phyloP scores from a whole-genome alignment of 495 filamentous ascomycete genomes.

The Copromyces sp. region DNA sequence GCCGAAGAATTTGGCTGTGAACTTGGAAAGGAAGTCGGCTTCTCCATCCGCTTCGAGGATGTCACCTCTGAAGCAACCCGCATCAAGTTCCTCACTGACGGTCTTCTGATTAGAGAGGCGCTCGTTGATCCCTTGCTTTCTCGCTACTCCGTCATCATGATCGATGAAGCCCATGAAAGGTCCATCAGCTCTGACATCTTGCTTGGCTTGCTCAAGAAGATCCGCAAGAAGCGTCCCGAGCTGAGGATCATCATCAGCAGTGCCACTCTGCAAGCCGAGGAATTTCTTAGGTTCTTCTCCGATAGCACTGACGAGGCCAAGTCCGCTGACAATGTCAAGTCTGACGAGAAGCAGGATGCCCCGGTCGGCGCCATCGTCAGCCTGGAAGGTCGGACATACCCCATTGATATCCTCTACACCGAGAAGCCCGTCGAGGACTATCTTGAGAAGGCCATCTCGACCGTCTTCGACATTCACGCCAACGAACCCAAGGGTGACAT shows the following conservation, averaged over 20 bases:
- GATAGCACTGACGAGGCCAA: slow-evolving; percentile 33
- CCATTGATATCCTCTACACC: slow-evolving; percentile 81
- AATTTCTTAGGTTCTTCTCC: slow-evolving; percentile 76
- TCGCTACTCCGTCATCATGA: slow-evolving; percentile 94
- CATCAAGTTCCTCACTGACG: slow-evolving; percentile 97
- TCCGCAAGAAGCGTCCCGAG: slow-evolving; percentile 69
- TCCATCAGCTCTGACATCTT: slow-evolving; percentile 91
- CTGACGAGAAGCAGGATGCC: slow-evolving; percentile 27
- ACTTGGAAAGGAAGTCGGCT: slow-evolving; percentile 89
- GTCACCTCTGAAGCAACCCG: slow-evolving; percentile 75
- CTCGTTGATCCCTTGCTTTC: slow-evolving; percentile 87
- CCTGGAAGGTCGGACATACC: slow-evolving; percentile 83
- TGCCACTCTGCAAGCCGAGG: slow-evolving; percentile 86
- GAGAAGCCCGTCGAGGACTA: slow-evolving; percentile 79
- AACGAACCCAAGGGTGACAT: slow-evolving; percentile 85
- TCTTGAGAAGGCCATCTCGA: slow-evolving; percentile 74
- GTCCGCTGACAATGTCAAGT: slow-evolving; percentile 31
- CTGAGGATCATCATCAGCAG: slow-evolving; percentile 87
- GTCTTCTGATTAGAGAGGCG: slow-evolving; percentile 85
- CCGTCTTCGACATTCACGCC: slow-evolving; percentile 88
- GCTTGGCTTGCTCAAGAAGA: slow-evolving; percentile 90
- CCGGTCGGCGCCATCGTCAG: slow-evolving; percentile 66
- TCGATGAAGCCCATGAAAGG: slow-evolving; percentile 95
- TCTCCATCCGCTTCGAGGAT: slow-evolving; percentile 95
- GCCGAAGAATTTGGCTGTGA: slow-evolving; percentile 89